phyloP scores from a whole-genome alignment of 345 rosid species.

The Garcia nutans region DNA sequence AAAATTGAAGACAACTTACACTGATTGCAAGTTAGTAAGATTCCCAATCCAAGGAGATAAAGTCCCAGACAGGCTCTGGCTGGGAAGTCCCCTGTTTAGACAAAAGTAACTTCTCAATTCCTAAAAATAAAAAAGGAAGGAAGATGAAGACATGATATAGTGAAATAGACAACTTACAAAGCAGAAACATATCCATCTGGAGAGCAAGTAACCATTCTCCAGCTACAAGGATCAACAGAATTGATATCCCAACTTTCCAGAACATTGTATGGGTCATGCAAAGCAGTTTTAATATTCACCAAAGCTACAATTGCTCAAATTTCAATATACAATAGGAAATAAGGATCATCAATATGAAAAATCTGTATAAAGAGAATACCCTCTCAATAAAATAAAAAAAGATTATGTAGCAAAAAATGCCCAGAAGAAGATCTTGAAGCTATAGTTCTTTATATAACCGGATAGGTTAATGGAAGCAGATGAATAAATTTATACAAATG shows the following conservation, averaged over 20 bases:
- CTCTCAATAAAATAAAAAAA: constrained; percentile 4
- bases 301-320: constrained; percentile 85
- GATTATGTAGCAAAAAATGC: background rate
- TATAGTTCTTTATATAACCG: background rate
- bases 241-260: constrained; percentile 93
- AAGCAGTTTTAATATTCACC: constrained; percentile 68
- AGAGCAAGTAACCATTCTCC: constrained; percentile 97
- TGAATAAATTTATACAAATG: constrained; percentile 1
- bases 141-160: background rate
- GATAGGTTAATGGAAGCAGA: constrained; percentile 3
- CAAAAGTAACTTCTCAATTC: background rate
- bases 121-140: background rate
- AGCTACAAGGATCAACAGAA: constrained; percentile 99
- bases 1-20: constrained; percentile 49
- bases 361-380: background rate
- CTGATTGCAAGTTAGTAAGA: constrained; percentile 76
- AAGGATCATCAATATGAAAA: background rate
- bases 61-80: constrained; percentile 92
- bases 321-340: constrained; percentile 18
- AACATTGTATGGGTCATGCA: constrained; percentile 87
- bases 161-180: constrained; percentile 56
- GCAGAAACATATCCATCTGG: constrained; percentile 77
- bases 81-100: constrained; percentile 79
- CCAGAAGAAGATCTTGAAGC: background rate
- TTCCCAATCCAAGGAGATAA: constrained; percentile 83